Base-by-base conservation (phyloP, 2,329 filamentous ascomycete species). In the Cladosporium sp. region DNA sequence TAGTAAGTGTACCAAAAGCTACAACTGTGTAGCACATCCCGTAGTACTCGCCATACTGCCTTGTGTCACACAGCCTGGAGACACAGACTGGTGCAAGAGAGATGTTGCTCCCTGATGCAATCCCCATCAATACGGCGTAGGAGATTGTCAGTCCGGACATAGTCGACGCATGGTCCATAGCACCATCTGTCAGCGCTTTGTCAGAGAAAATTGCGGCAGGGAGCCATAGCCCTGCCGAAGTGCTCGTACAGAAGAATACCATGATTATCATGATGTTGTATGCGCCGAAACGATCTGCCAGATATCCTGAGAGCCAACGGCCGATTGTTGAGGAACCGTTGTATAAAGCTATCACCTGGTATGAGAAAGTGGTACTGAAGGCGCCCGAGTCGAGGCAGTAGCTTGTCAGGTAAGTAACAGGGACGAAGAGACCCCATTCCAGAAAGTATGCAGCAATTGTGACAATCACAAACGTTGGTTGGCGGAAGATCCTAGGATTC, bases 241-340 rank as follows among this genome's bases (percentile, higher is more conserved):
- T 83, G 5, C 89, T 74, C 28, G 90, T 71, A 66, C 82, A 85
- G 28, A 84, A 67, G 2, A 82, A 73, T 11, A 88, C 79, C 1
- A 87, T 85, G n/a, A 84, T 74, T 62, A 94, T 84, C 73, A 90
- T 88, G 28, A 84, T 84, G 69, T 96, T 96, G 77, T 89, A 94
- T 0, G 89, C 83, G 0, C 92, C 92, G n/a, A 92, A 76, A 40
- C 80, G 80, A 70, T 96, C 92, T 1, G 89, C 86, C 63, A 88
- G 82, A 70, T 87, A 88, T 0, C 91, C 90, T 0, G 90, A 89
- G 2, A 92, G 75, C 65, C 83, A 84, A 37, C 92, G 84, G 2
- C 92, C 91, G n/a, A 93, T 74, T 61, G 90, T 85, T 1, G 86
- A 89, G 3, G 85, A 88, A 1, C 84, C 88, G 70, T 94, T 95